phyloP scores from a whole-genome alignment of 306 rosid genomes.

The Sicyos baderoa region DNA sequence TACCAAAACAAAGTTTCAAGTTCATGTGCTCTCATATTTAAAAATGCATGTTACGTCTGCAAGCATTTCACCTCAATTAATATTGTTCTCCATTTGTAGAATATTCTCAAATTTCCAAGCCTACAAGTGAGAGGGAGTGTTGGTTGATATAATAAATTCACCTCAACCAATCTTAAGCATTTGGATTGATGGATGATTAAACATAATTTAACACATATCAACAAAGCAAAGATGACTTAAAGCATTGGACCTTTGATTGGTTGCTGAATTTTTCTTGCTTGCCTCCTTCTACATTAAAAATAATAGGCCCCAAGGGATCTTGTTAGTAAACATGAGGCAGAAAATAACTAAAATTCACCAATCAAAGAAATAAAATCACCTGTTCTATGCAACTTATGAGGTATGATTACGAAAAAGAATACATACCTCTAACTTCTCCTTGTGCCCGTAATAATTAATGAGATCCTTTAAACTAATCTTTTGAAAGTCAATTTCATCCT shows the following conservation, averaged over 20 bases:
- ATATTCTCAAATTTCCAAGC: no score
- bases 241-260: conserved; percentile 46
- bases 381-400: conserved; percentile 13
- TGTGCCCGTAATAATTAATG: conserved; percentile 57
- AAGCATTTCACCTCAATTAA: no score
- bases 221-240: background rate
- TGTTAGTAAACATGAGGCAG: conserved; percentile 1
- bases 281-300: conserved; percentile 57
- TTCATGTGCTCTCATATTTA: background rate
- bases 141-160: no score
- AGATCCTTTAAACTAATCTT: conserved; percentile 53
- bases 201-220: background rate
- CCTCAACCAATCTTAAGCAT: no score
- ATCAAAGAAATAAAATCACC: background rate
- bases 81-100: no score
- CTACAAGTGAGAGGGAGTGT: no score
- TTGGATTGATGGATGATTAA: no score
- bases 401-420: conserved; percentile 26
- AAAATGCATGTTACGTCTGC: background rate
- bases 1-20: background rate
- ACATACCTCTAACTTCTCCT: conserved; percentile 52
- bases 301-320: conserved; percentile 5
- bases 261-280: conserved; percentile 28
- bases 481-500: conserved; percentile 59
- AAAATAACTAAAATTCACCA: background rate